These are phyloP conservation scores for Nectriaceae sp. DNA, from an alignment of 2,329 filamentous ascomycete genomes.

Conservation along the genomic window DNA sequence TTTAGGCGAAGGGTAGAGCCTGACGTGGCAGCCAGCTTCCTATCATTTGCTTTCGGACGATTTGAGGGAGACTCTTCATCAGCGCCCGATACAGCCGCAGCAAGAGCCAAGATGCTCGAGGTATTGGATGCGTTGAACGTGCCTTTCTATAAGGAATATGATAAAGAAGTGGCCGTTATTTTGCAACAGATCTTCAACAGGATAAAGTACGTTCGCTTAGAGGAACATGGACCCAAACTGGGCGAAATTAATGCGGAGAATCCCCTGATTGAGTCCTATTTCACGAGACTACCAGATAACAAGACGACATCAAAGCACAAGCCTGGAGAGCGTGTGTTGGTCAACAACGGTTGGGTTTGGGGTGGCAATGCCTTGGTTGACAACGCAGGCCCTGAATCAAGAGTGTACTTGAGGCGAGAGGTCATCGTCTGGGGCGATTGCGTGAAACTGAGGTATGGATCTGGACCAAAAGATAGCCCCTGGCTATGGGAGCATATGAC, in stretches of 20 bases:
- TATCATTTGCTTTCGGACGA: conserved; percentile 53
- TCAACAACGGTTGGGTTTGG: conserved; percentile 99
- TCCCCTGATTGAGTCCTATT: conserved; percentile 91
- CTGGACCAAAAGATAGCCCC: conserved; percentile 78
- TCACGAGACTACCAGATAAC: conserved; percentile 83
- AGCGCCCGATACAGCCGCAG: conserved; percentile 49
- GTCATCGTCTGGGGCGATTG: conserved; percentile 99
- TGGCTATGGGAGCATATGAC: conserved; percentile 97
- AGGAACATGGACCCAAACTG: conserved; percentile 84
- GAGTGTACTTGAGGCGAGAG: conserved; percentile 92
- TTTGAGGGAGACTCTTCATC: conserved; percentile 52
- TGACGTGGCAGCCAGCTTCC: conserved; percentile 62
- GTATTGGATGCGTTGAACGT: conserved; percentile 85
- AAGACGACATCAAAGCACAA: conserved; percentile 76
- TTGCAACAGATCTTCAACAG: conserved; percentile 91
- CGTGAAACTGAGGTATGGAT: conserved; percentile 92
- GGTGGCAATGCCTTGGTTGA: conserved; percentile 92
- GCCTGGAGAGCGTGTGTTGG: conserved; percentile 75
- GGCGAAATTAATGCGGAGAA: conserved; percentile 76
- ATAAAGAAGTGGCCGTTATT: conserved; percentile 78
- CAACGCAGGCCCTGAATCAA: conserved; percentile 86
- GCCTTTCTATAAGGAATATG: conserved; percentile 89
- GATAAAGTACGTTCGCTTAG: conserved; percentile 92
- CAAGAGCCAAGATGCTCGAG: conserved; percentile 56
- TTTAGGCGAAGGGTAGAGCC: conserved; percentile 74